A percentile compares a stretch with the other conserved stretches of the same genome.
Conservation (phyloP, 306 rosid genomes). For the Cucurbita moschata region DNA sequence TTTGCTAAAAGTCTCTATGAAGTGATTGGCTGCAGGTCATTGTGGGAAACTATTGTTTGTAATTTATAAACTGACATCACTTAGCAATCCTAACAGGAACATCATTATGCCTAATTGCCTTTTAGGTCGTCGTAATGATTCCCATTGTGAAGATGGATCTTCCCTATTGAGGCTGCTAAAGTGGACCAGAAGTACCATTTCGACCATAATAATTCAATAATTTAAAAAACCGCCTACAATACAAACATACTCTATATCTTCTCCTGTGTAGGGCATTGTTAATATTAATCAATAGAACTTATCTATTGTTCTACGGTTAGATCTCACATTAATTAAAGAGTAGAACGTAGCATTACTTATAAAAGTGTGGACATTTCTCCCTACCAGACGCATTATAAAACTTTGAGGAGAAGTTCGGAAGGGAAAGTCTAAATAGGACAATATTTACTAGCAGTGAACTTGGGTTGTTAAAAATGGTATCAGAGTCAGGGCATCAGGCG, state of each 20-base stretch:
- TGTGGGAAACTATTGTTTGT: background rate
- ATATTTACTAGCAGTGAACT: no score
- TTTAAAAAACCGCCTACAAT: background rate
- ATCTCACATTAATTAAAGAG: no score
- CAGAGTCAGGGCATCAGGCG: no score
- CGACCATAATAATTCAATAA: background rate
- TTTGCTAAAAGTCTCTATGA: background rate
- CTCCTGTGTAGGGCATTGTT: background rate
- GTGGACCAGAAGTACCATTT: slow-evolving; percentile 9
- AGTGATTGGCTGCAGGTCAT: background rate
- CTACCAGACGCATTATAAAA: no score
- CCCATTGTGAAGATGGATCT: slow-evolving; percentile 34
- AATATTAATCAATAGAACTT: background rate
- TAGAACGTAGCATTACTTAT: no score
- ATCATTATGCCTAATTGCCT: slow-evolving; percentile 9
- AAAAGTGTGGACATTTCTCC: no score
- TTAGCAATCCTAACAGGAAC: slow-evolving; percentile 13
- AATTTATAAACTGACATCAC: slow-evolving; percentile 4
- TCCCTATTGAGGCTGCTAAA: slow-evolving; percentile 20
- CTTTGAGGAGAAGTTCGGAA: no score
- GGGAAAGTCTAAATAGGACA: no score
- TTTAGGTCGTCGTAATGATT: background rate
- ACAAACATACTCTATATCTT: background rate
- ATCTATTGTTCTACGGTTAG: background rate
- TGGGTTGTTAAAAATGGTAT: no score